Conservation (phyloP, 1,284 basidiomycete species). For the Trichosporon inkin region DNA sequence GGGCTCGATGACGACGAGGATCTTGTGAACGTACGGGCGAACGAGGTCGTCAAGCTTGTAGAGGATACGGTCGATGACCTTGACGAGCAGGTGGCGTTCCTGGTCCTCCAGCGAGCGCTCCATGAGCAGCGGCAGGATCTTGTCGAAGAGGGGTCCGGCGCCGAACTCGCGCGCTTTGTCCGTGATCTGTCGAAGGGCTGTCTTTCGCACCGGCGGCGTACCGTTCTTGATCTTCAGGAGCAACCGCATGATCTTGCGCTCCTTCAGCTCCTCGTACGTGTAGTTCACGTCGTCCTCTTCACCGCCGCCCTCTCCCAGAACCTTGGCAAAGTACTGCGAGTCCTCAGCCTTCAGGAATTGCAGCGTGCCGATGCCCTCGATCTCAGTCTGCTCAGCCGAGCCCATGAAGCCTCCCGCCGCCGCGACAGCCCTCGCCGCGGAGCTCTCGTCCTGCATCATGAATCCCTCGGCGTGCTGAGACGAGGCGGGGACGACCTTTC, state of each 20-base stretch:
- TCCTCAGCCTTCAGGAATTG: constrained; percentile 99
- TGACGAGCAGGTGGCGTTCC: constrained; percentile 95
- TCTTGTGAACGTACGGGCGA: constrained; percentile 98
- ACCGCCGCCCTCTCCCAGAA: constrained; percentile 73
- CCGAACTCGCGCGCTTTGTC: constrained; percentile 99
- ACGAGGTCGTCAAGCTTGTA: constrained; percentile 99
- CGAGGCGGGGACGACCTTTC: constrained; percentile 47
- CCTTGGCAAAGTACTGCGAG: constrained; percentile 95
- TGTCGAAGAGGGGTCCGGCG: constrained; percentile 98
- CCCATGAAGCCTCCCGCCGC: constrained; percentile 77
- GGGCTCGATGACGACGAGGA: constrained; percentile 98
- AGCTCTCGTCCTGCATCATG: constrained; percentile 91
- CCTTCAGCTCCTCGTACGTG: constrained; percentile 97
- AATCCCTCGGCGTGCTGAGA: constrained; percentile 73
- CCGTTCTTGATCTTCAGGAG: constrained; percentile 99
- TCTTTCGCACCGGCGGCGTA: constrained; percentile 95
- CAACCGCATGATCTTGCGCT: constrained; percentile 99
- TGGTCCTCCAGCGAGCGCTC: constrained; percentile 98
- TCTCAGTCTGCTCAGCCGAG: constrained; percentile 95
- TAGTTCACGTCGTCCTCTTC: constrained; percentile 81
- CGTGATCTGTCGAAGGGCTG: constrained; percentile 96
- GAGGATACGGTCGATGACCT: constrained; percentile 97
- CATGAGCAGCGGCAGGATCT: constrained; percentile 97
- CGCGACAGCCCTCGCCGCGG: constrained; percentile 76
- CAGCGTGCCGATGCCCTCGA: constrained; percentile 93